These are phyloP conservation scores for Hyphodiscus hymeniophilus DNA, from an alignment of 495 filamentous ascomycete species.

Conservation along the genomic window DNA sequence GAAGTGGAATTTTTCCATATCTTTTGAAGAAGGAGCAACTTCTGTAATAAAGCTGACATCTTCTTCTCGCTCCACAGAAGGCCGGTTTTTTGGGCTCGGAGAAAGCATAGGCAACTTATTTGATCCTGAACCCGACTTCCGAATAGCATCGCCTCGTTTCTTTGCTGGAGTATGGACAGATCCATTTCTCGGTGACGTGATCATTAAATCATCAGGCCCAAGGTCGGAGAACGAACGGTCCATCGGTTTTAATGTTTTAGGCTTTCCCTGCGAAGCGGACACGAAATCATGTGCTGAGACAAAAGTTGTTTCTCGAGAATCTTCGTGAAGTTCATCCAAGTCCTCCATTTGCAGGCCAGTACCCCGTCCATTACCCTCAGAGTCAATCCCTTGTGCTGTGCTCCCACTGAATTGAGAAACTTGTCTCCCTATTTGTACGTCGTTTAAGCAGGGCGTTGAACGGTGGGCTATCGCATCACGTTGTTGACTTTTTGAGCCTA, in stretches of 20 bases:
- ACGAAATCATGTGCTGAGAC: not conserved
- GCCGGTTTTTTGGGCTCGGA: not conserved
- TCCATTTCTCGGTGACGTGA: not conserved
- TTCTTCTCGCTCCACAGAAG: not conserved
- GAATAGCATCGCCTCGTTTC: not conserved
- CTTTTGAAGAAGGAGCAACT: constrained; percentile 18
- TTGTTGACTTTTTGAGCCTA: not conserved
- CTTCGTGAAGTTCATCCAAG: not conserved
- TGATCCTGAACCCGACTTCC: not conserved
- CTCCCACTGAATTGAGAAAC: not conserved
- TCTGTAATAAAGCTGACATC: constrained; percentile 20
- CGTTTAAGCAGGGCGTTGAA: not conserved
- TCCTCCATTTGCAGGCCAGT: not conserved
- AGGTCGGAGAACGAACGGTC: constrained; percentile 1
- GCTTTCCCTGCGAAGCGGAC: not conserved
- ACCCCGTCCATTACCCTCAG: not conserved
- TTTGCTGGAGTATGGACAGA: not conserved
- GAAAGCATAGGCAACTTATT: constrained; percentile 6
- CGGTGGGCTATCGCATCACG: not conserved
- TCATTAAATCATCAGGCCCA: constrained; percentile 1
- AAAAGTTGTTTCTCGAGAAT: constrained; percentile 1
- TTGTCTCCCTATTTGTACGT: not conserved
- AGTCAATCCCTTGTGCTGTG: not conserved
- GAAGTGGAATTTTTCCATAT: constrained; percentile 19
- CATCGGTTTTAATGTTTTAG: not conserved